Base-by-base conservation (phyloP, 345 rosid species). In the Conringia planisiliqua region DNA sequence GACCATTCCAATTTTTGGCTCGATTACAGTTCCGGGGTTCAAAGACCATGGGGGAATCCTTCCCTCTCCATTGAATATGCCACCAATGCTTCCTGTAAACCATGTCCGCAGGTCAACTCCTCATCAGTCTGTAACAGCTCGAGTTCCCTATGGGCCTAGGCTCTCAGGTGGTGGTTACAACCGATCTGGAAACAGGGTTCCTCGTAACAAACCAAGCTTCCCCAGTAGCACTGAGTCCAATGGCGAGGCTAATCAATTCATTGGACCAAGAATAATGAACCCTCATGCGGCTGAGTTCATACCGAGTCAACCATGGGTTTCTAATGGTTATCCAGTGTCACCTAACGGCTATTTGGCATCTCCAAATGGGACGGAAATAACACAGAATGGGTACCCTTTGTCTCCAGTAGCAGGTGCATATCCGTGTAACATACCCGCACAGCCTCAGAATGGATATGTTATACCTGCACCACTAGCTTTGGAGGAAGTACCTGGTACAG, bases 101-200 rank as follows among this genome's bases (percentile, higher is more conserved):
- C 86, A 90, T 70, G 85, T 84, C 48, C 89, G 92, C 46, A 86
- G 96, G 81, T 90, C 97, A 70, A 72, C 63, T 59, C 87, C 90
- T 69, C 97, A 90, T 83, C 99, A 95, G 44, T 91, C 99, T 46
- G 97, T 93, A 20, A 89, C 97, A 51, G 91, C 97, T 30, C 82
- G 99, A 72, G 97, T 95, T 76, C 99, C 99, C 14, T 95, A 92
- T 48, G 99, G 99, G 52, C 99, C 99, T 8, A 86, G 99, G 85
- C 88, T 95, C 35, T 90, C 99, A 61, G 96, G 97, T 59, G 92
- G 93, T 57, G 82, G 92, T 61, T 89, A 83, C 76, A 95, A 87
- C 82, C 87, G 96, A 76, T 83, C 95, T 43, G 96, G 93, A 60
- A 88, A 79, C 76, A 85, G 91, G 42, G 85, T 86, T 48, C 81